A percentile compares a stretch with the other conserved stretches of the same genome.
phyloP scores from a whole-genome alignment of 139 green algal species.

The Asterochloris sp. region DNA sequence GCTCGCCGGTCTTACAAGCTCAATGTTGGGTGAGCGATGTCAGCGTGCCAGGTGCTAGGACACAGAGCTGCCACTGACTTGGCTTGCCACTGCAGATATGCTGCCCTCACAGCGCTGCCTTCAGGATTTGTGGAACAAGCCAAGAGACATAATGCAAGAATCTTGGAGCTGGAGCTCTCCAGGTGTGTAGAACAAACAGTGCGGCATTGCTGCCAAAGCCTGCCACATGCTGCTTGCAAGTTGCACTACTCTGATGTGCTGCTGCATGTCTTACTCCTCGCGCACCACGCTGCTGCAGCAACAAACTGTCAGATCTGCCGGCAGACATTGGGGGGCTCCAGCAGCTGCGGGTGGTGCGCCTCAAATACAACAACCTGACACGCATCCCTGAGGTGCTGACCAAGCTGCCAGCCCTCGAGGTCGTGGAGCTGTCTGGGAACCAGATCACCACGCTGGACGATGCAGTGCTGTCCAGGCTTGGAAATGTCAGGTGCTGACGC shows the following conservation, averaged over 20 bases:
- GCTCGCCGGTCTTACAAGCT: slow-evolving; percentile 60
- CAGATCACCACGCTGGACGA: slow-evolving; percentile 63
- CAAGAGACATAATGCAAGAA: slow-evolving; percentile 58
- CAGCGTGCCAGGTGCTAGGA: background rate
- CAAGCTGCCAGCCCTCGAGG: slow-evolving; percentile 16
- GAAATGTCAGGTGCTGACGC: slow-evolving; percentile 3
- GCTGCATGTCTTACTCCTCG: background rate
- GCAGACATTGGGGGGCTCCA: slow-evolving; percentile 65
- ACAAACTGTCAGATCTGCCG: slow-evolving; percentile 71
- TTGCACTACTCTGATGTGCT: background rate
- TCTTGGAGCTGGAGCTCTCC: slow-evolving; percentile 73
- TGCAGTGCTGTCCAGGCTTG: slow-evolving; percentile 23
- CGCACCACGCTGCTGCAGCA: slow-evolving; percentile 37
- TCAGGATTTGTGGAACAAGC: slow-evolving; percentile 49
- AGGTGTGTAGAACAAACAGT: slow-evolving; percentile 32
- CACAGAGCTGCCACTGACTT: background rate
- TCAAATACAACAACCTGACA: slow-evolving; percentile 85
- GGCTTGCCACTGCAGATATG: slow-evolving; percentile 42
- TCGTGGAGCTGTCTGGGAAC: slow-evolving; percentile 71
- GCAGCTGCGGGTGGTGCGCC: slow-evolving; percentile 55
- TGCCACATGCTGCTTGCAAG: background rate
- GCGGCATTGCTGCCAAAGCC: background rate
- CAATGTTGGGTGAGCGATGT: slow-evolving; percentile 52
- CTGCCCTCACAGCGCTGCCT: slow-evolving; percentile 47
- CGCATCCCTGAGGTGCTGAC: slow-evolving; percentile 42